Evolutionary conservation across 805 yeast species (phyloP), one percentile per base, ranked within the genome.

Genomic region (Lachancea sp.): DNA sequence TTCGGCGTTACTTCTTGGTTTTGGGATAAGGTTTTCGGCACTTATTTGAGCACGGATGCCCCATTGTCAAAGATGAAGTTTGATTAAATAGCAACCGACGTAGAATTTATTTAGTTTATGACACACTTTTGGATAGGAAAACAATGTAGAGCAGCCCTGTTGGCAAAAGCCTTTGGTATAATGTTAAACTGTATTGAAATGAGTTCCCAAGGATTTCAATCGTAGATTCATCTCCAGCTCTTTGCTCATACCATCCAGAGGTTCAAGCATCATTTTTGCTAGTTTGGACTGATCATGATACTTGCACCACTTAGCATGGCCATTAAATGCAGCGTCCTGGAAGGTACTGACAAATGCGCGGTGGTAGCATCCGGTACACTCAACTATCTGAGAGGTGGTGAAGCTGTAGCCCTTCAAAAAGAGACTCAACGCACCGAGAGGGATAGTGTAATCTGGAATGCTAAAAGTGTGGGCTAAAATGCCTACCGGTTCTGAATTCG

Each of bases 1-100:
- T 92, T 89, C 53, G 99, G 99, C 51, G 97, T 92, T 47, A 87
- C 97, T 22, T 75, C 88, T 46, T 79, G 77, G 66, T 86, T 86
- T 65, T 92, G 98, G 98, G 98, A 92, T 63, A 74, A 67, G 20
- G 85, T 92, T 8, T 92, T 92, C 61, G 85, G 83, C 43, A 90
- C 97, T 29, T 81, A 78, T 49, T 69, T 87, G 54, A 71, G 74
- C 33, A 68, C 58, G 9, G 52, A 56, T 36, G 54, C 67, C 22
- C 67, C 67, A 42, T 35, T 58, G 24, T 60, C 67, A 8, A 53
- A 51, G 34, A 60, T 59, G 62, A 62, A 60, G 41, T 61, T 58
- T 40, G 61, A 61, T 11, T 62, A 47, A 35, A 11, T 12, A 16
- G 20, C 25, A 17, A 7, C 11, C 32, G 38, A 16, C 13, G 22